Conservation (phyloP, 495 filamentous ascomycete species). For the Penicillium cosmopolitanum region DNA sequence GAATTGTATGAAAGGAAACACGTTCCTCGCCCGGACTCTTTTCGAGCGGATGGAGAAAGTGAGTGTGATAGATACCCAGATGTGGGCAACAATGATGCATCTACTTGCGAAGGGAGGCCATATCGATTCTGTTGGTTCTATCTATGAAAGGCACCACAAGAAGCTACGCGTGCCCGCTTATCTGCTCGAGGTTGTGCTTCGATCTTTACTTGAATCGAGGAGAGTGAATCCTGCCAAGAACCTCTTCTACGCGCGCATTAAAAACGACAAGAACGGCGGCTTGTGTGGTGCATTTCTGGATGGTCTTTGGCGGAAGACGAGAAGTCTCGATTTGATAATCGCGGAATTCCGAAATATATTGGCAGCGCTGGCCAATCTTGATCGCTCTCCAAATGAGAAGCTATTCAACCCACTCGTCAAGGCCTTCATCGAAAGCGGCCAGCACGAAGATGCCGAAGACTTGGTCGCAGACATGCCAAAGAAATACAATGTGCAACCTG, state of each 20-base stretch:
- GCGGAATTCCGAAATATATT: slow-evolving; percentile 39
- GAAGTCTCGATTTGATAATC: slow-evolving; percentile 42
- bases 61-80: slow-evolving; percentile 33
- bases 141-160: slow-evolving; percentile 38
- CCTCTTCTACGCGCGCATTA: slow-evolving; percentile 37
- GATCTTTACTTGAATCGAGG: slow-evolving; percentile 47
- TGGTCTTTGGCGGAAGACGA: slow-evolving; percentile 48
- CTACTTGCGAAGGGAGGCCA: slow-evolving; percentile 43
- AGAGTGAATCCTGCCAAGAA: slow-evolving; percentile 40
- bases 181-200: slow-evolving; percentile 44
- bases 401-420: slow-evolving; percentile 49
- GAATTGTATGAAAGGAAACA: slow-evolving; percentile 46
- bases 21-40: slow-evolving; percentile 43
- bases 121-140: slow-evolving; percentile 41
- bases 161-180: slow-evolving; percentile 32
- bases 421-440: slow-evolving; percentile 43
- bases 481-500: slow-evolving; percentile 34
- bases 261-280: slow-evolving; percentile 39
- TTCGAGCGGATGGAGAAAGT: slow-evolving; percentile 44
- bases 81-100: slow-evolving; percentile 48
- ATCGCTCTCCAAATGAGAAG: slow-evolving; percentile 40
- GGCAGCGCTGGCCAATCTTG: slow-evolving; percentile 26
- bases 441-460: slow-evolving; percentile 40
- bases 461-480: slow-evolving; percentile 40
- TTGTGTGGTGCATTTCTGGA: slow-evolving; percentile 46